Base-by-base conservation (phyloP, 345 rosid species). In the Populus simonii region DNA sequence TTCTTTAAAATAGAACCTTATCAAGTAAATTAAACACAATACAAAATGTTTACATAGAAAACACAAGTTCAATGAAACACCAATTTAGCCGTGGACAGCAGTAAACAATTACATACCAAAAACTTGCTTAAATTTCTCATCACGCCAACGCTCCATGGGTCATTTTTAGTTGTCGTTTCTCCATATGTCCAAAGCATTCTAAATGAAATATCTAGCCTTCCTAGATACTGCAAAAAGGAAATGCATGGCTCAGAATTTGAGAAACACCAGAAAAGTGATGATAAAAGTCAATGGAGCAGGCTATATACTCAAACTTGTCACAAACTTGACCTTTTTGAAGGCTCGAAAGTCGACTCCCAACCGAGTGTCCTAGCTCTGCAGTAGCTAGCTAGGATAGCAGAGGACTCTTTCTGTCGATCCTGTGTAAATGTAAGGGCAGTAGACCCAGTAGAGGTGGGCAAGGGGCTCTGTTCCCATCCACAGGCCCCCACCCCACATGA, bases 401-500 rank as follows among this genome's bases (percentile, higher is more conserved):
- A 18, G 61, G 8, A 55, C 20, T 53, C n/a, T 67, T 25, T 1
- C n/a, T 67, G 15, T 4, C 1, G 29, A 12, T 8, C 8, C 10
- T 0, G 25, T 20, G 74, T 29, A 31, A 61, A 43, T 43, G 75
- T 8, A 29, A 7, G 22, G 41, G 45, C 4, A 16, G 47, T 4
- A 33, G 76, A 16, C 17, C 17, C 20, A 0, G 66, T 9, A 25
- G 45, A 49, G 33, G 76, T 68, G 73, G 73, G 82, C n/a, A 36
- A 68, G 61, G 62, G 59, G 45, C 45, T 7, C 55, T 8, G 70
- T 75, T 29, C 53, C 73, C 33, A 66, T 78, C 66, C n/a, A 71
- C 1, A 77, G 84, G 71, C 82, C 84, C 81, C 76, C 85, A 73
- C 10, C 29, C 70, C 84, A 84, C 88, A 74, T 87, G 88, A 79